Evolutionary conservation across 2,329 filamentous ascomycete species (phyloP), one percentile per base, ranked within the genome.

Genomic region (Tothia fuscella): DNA sequence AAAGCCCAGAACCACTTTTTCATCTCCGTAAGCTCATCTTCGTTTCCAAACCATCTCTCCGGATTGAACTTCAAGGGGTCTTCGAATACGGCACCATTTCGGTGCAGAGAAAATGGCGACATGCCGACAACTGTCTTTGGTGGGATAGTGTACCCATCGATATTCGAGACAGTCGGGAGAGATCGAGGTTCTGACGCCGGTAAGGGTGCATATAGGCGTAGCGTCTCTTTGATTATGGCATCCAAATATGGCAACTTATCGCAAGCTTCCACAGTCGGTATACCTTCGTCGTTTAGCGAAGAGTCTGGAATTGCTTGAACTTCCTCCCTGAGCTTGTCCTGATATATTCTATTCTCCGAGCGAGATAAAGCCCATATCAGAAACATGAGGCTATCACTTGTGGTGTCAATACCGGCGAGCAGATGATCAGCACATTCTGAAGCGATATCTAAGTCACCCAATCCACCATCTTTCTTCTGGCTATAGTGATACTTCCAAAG

Each of bases 361-460:
- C 59, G 56, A 0, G 70, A 73, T 1, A 74, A 57, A 6, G 53
- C 52, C 56, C 57, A 60, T 1, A 52, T 55, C 10, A 61, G 49
- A 28, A 58, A 60, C 1, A 57, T 61, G 6, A 61, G 44, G 0
- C 52, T 56, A 2, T 55, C 51, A 6, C 51, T 56, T 1, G 56
- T 59, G 0, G 58, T 61, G 34, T 60, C 58, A 5, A 53, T 56
- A 0, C 58, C 58, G 1, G 58, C 57, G 5, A 59, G 56, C 10
- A 74, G 59, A 44, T 74, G 71, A 41, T 74, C 71, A 1, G 70
- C 69, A 10, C 60, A 64, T 51, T 74, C 71, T 0, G 68, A 69
- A 1, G 71, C 71, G 29, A 70, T 66, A 16, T 71, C 66, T 5
- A 70, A 48, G 24, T 65, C 62, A 7, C 58, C 54, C 3, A 70